phyloP scores from a whole-genome alignment of 2,329 filamentous ascomycete species.

The Botryosphaeria dothidea region DNA sequence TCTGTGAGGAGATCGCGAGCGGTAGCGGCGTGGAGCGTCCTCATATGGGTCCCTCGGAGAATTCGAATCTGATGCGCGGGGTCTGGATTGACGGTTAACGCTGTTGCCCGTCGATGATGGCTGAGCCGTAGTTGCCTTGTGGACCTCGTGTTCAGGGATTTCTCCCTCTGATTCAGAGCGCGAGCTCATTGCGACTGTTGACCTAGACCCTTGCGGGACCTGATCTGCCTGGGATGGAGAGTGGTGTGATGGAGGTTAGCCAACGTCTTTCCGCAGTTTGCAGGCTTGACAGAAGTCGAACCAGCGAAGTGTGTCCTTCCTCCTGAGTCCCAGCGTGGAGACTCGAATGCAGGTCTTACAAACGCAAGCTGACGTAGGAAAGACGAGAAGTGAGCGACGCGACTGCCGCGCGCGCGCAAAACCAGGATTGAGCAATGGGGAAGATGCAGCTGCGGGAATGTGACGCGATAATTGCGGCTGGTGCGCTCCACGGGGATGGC shows the following conservation, averaged over 20 bases:
- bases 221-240: background rate
- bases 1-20: slow-evolving; percentile 23
- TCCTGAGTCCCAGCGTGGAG: slow-evolving; percentile 11
- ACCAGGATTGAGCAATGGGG: background rate
- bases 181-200: slow-evolving; percentile 41
- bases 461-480: slow-evolving; percentile 1
- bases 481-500: background rate
- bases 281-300: slow-evolving; percentile 21
- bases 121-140: slow-evolving; percentile 87
- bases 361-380: background rate
- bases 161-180: slow-evolving; percentile 78
- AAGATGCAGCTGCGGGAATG: background rate
- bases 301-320: slow-evolving; percentile 15
- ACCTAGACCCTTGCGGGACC: background rate
- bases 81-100: slow-evolving; percentile 89
- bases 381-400: background rate
- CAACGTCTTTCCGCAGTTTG: slow-evolving; percentile 12
- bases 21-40: slow-evolving; percentile 43
- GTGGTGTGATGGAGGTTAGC: slow-evolving; percentile 15
- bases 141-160: slow-evolving; percentile 63
- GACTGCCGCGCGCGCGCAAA: background rate
- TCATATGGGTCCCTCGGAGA: slow-evolving; percentile 40
- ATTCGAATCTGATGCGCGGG: slow-evolving; percentile 20
- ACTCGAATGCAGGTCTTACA: background rate
- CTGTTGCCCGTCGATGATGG: slow-evolving; percentile 72